Evolutionary conservation across 441 rosid genomes (phyloP).

Genomic region (Jatropha multifida): DNA sequence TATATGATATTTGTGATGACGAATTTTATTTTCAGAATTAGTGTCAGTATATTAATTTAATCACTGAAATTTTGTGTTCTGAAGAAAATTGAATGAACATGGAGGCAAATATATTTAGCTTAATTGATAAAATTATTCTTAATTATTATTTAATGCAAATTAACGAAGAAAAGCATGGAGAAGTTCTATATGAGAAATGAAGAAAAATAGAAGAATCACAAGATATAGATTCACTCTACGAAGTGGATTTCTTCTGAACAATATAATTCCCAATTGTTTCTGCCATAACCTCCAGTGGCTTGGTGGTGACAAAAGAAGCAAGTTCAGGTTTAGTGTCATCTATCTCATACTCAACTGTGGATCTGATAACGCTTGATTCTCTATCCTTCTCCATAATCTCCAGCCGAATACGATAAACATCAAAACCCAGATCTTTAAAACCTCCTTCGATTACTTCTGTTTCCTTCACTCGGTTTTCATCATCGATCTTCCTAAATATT

Average conservation of each 20-base stretch:
- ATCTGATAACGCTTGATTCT: slow-evolving; percentile 19
- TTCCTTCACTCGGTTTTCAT: slow-evolving; percentile 41
- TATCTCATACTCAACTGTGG: slow-evolving; percentile 26
- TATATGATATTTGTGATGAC: no score
- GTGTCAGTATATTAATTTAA: no score
- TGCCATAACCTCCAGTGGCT: slow-evolving; percentile 23
- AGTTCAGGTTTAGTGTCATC: slow-evolving; percentile 25
- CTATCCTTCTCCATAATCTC: slow-evolving; percentile 30
- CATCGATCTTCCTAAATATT: slow-evolving; percentile 35
- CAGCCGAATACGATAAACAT: slow-evolving; percentile 5
- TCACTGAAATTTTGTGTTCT: no score
- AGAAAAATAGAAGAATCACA: no score
- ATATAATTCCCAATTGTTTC: slow-evolving; percentile 24
- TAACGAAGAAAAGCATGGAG: no score
- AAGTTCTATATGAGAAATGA: no score
- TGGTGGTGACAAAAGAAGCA: slow-evolving; percentile 21
- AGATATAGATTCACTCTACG: background rate
- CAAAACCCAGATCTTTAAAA: slow-evolving; percentile 22
- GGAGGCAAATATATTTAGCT: no score
- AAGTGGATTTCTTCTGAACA: background rate
- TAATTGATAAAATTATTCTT: no score
- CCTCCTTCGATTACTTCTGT: slow-evolving; percentile 42
- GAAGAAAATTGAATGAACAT: no score
- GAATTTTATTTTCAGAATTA: no score
- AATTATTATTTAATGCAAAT: no score